A percentile compares a stretch with the other conserved stretches of the same genome.
phyloP scores from a whole-genome alignment of 768 basidiomycete genomes.

The Boletus edulis region DNA sequence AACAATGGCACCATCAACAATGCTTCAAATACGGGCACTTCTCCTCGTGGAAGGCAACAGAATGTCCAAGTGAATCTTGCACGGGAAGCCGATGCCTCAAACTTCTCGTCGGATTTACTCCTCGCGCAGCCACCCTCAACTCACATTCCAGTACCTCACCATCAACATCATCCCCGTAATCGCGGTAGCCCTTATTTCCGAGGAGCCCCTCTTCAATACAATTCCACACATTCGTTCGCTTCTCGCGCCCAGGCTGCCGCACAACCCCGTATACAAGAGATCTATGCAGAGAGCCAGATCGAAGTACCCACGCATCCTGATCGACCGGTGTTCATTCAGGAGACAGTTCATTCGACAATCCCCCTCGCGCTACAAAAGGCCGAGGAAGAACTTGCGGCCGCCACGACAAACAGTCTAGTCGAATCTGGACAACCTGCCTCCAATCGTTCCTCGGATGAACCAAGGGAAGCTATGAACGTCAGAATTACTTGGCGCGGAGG shows the following conservation, averaged over 20 bases:
- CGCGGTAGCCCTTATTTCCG: conserved; percentile 36
- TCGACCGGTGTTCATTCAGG: conserved; percentile 45
- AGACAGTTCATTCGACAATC: conserved; percentile 62
- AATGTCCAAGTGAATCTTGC: conserved; percentile 28
- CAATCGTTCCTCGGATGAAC: conserved; percentile 25
- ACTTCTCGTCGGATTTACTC: conserved; percentile 38
- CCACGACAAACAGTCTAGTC: conserved; percentile 4
- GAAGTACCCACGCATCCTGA: conserved; percentile 29
- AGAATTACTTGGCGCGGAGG: conserved; percentile 67
- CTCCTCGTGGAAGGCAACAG: conserved; percentile 33
- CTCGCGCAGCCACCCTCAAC: conserved; percentile 44
- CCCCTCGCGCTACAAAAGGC: conserved; percentile 50
- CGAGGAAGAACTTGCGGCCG: conserved; percentile 25
- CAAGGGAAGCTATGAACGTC: conserved; percentile 36
- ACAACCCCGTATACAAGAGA: conserved; percentile 44
- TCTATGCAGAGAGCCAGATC: conserved; percentile 38
- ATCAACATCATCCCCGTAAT: conserved; percentile 30
- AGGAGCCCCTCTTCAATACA: conserved; percentile 36
- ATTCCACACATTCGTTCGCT: conserved; percentile 44
- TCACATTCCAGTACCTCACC: conserved; percentile 37
- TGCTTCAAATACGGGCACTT: conserved; percentile 34
- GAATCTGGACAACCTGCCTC: conserved; percentile 22
- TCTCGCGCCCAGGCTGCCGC: conserved; percentile 33
- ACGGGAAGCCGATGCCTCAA: conserved; percentile 27
- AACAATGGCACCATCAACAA: conserved; percentile 38